These are phyloP conservation scores for Scedosporium aurantiacum DNA, from an alignment of 2,329 filamentous ascomycete species.

Conservation along the genomic window DNA sequence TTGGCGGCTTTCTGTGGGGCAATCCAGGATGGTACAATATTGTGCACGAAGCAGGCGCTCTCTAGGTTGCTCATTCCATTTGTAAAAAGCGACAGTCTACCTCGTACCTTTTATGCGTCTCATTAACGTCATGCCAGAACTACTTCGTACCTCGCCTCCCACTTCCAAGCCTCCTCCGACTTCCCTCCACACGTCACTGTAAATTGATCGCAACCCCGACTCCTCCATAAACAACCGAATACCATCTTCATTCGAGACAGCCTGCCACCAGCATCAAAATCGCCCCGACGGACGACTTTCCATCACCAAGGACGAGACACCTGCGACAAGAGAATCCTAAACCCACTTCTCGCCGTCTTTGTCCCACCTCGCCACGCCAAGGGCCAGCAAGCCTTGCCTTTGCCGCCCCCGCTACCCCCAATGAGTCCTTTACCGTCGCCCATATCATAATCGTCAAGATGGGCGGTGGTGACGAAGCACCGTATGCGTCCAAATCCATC, in stretches of 20 bases:
- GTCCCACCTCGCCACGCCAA: not conserved
- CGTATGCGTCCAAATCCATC: not conserved
- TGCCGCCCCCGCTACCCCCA: not conserved
- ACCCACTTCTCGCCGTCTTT: not conserved
- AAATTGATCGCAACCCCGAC: not conserved
- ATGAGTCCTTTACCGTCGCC: constrained; percentile 1
- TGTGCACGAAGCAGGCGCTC: too few relatives aligned
- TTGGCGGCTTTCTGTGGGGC: too few relatives aligned
- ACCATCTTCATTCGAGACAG: too few relatives aligned
- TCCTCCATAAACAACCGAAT: not conserved
- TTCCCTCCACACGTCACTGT: not conserved
- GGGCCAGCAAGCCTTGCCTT: not conserved
- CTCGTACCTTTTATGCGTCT: not conserved
- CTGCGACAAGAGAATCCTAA: not conserved
- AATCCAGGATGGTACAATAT: too few relatives aligned
- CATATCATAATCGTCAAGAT: constrained; percentile 1
- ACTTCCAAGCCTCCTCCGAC: not conserved
- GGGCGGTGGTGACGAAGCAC: constrained; percentile 7
- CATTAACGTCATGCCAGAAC: not conserved
- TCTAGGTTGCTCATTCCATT: not conserved
- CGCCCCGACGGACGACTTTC: too few relatives aligned
- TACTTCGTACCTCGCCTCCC: not conserved
- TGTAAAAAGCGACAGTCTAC: not conserved
- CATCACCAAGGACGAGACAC: too few relatives aligned
- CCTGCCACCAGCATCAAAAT: too few relatives aligned